Percentiles rank a stretch among this genome's conserved stretches.
Evolutionary conservation across 2,329 filamentous ascomycete genomes (phyloP).

Genomic region (Paraphoma chrysanthemicola): DNA sequence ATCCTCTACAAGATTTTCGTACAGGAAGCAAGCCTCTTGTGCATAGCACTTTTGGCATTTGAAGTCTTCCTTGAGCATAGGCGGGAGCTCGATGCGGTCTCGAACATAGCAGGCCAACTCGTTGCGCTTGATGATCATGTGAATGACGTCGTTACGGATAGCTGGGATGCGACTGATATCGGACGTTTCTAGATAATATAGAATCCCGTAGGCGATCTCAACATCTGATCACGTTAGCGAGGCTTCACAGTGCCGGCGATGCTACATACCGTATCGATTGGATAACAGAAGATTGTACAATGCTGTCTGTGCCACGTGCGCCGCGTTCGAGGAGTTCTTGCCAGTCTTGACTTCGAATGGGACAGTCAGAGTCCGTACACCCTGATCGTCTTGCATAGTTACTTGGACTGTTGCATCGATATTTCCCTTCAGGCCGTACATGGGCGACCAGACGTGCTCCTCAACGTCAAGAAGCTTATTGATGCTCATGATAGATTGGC

Average conservation of each 20-base stretch:
- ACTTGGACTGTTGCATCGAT: conserved; percentile 97
- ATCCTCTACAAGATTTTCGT: conserved; percentile 87
- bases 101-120: conserved; percentile 84
- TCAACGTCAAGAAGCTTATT: conserved; percentile 96
- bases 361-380: conserved; percentile 75
- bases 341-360: conserved; percentile 97
- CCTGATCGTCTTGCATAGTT: conserved; percentile 74
- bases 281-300: conserved; percentile 92
- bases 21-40: conserved; percentile 88
- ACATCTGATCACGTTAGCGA: conserved; percentile 65
- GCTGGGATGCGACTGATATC: conserved; percentile 85
- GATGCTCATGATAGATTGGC: conserved; percentile 80
- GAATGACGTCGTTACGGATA: conserved; percentile 84
- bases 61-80: conserved; percentile 83
- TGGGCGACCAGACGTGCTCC: conserved; percentile 97
- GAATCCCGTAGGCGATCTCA: conserved; percentile 84
- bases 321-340: conserved; percentile 75
- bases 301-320: conserved; percentile 91
- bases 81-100: conserved; percentile 80
- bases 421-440: conserved; percentile 96
- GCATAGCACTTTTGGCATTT: conserved; percentile 90
- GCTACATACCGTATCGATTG: conserved; percentile 76
- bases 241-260: background rate
- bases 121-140: conserved; percentile 97
- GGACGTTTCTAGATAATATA: conserved; percentile 95